phyloP scores from a whole-genome alignment of 176 grass and related monocot species.

The Secale cereale region DNA sequence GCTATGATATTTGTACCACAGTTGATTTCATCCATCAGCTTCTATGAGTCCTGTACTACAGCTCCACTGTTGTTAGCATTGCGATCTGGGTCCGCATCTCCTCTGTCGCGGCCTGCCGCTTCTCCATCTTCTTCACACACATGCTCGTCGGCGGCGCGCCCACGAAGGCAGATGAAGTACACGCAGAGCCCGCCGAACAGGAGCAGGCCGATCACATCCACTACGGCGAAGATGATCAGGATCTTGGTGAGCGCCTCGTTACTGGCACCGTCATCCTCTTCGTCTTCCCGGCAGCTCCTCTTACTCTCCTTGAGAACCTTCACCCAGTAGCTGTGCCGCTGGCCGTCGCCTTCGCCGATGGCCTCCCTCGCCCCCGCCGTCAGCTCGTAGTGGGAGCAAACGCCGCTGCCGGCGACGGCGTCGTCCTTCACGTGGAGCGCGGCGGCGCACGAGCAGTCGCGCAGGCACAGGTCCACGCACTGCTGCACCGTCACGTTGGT shows the following conservation, averaged over 20 bases:
- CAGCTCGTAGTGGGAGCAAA: constrained; percentile 34
- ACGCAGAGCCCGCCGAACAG: neutral
- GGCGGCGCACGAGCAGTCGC: constrained; percentile 25
- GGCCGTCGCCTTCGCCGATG: neutral
- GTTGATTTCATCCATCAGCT: neutral
- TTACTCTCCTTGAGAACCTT: neutral
- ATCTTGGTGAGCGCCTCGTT: neutral
- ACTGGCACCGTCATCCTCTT: neutral
- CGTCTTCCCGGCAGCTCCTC: neutral
- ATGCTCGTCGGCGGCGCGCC: neutral
- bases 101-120: neutral
- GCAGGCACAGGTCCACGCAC: constrained; percentile 31
- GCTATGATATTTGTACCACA: no score
- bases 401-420: neutral
- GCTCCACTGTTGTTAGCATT: neutral
- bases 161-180: neutral
- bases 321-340: constrained; percentile 30
- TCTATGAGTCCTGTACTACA: neutral
- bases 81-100: neutral
- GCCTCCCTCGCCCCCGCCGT: constrained; percentile 30
- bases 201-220: neutral
- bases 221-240: constrained; percentile 25
- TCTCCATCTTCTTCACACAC: neutral
- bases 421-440: constrained; percentile 15
- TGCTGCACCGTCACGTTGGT: constrained; percentile 8